phyloP scores from a whole-genome alignment of 1,284 basidiomycete genomes.

The Agaricales sp. region DNA sequence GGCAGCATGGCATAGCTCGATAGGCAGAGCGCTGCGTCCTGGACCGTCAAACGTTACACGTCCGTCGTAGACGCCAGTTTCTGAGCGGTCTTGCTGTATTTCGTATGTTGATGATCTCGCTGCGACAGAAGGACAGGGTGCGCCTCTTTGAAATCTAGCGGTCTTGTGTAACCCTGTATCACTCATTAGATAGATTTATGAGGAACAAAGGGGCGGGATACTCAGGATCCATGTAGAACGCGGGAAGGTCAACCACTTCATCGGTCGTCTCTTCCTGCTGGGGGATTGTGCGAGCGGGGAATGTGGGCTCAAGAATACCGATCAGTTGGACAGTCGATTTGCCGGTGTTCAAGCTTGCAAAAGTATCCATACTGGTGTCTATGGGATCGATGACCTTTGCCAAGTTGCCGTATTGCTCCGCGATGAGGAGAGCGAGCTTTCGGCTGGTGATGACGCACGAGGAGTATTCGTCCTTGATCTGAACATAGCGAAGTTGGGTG shows the following conservation, averaged over 20 bases:
- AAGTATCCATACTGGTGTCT: not conserved
- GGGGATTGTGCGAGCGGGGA: not conserved
- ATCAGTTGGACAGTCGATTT: too few species aligned
- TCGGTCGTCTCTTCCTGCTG: not conserved
- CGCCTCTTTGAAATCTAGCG: not conserved
- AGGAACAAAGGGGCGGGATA: not conserved
- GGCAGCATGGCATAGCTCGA: slow-evolving; percentile 9
- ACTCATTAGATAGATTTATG: not conserved
- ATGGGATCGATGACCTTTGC: not conserved
- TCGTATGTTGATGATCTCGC: not conserved
- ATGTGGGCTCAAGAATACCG: not conserved
- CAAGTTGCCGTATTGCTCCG: not conserved
- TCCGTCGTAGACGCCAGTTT: not conserved
- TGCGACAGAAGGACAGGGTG: not conserved
- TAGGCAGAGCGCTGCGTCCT: slow-evolving; percentile 5
- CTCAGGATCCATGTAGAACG: not conserved
- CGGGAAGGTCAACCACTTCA: not conserved
- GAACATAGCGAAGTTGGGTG: not conserved
- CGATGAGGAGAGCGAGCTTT: not conserved
- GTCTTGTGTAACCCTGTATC: not conserved
- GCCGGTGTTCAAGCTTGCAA: not conserved
- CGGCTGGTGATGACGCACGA: not conserved
- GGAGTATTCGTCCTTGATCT: not conserved
- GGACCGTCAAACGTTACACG: not conserved
- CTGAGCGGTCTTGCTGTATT: not conserved